Base-by-base conservation (phyloP, 2,329 filamentous ascomycete genomes). In the Aspergillus sclerotialis region DNA sequence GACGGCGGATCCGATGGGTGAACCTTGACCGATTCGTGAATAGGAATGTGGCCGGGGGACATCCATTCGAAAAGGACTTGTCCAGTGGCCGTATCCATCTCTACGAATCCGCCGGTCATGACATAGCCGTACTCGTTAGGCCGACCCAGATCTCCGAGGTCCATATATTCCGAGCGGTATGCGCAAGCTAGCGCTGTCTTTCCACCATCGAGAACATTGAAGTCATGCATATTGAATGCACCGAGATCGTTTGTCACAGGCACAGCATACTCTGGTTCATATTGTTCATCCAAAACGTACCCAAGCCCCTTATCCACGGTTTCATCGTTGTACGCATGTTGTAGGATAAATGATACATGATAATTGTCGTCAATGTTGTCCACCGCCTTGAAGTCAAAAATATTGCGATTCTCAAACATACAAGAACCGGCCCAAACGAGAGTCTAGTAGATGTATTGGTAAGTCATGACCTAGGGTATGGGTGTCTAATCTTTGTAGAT, bases 391-490 rank as follows among this genome's bases (percentile, higher is more conserved):
- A 69, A 68, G 33, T 67, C 63, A 50, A 71, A 69, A 30, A 62
- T 57, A 29, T 66, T 69, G 32, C 61, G 64, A 10, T 70, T 69
- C 19, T 69, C 64, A 38, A 60, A 60, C 33, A 62, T 51, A 37
- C 64, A 64, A 17, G 66, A 67, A 17, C 69, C 68, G 12, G 64
- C 64, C 63, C 67, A 73, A 15, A 73, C 52, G 27, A 73, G 58
- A 30, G 67, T 59, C 5, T 12, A 21, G 13, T n/a, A n/a, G n/a
- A n/a, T n/a, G n/a, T n/a, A n/a, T n/a, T n/a, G n/a, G n/a, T n/a
- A n/a, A n/a, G n/a, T n/a, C n/a, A n/a, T n/a, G n/a, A n/a, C n/a
- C n/a, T n/a, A n/a, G n/a, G n/a, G n/a, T n/a, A n/a, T n/a, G n/a
- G n/a, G n/a, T n/a, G n/a, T n/a, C n/a, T n/a, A n/a, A n/a, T n/a